Evolutionary conservation across 306 rosid genomes (phyloP).

Genomic region (Citrullus mucosospermus): DNA sequence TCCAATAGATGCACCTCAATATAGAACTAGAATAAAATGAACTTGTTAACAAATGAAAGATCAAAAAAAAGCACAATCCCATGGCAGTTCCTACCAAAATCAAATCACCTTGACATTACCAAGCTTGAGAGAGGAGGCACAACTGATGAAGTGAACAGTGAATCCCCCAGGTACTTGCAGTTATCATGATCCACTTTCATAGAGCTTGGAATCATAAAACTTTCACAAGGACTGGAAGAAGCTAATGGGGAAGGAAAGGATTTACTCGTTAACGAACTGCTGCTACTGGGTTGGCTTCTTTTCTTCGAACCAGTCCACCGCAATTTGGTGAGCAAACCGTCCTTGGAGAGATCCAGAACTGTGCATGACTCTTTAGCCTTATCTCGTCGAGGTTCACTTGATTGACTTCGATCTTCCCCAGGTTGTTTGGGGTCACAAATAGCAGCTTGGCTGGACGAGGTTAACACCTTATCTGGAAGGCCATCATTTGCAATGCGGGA

Average conservation of each 20-base stretch:
- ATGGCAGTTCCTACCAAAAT: neutral
- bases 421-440: conserved; percentile 13
- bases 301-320: conserved; percentile 63
- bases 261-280: conserved; percentile 3
- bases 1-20: neutral
- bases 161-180: conserved; percentile 59
- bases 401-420: conserved; percentile 12
- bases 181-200: conserved; percentile 60
- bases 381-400: conserved; percentile 6
- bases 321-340: conserved; percentile 30
- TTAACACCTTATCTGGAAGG: conserved; percentile 5
- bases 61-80: neutral
- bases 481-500: conserved; percentile 15
- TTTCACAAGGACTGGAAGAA: conserved; percentile 29
- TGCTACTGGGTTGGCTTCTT: conserved; percentile 28
- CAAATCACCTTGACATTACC: conserved; percentile 77
- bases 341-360: conserved; percentile 54
- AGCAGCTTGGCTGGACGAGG: neutral
- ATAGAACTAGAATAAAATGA: neutral
- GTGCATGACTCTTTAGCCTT: conserved; percentile 9
- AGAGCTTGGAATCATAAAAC: conserved; percentile 31
- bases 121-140: conserved; percentile 54
- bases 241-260: neutral
- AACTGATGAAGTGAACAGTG: conserved; percentile 52
- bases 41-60: neutral